These are phyloP conservation scores for Suhomyces pyralidae DNA, from an alignment of 805 yeast species.

Conservation along the genomic window DNA sequence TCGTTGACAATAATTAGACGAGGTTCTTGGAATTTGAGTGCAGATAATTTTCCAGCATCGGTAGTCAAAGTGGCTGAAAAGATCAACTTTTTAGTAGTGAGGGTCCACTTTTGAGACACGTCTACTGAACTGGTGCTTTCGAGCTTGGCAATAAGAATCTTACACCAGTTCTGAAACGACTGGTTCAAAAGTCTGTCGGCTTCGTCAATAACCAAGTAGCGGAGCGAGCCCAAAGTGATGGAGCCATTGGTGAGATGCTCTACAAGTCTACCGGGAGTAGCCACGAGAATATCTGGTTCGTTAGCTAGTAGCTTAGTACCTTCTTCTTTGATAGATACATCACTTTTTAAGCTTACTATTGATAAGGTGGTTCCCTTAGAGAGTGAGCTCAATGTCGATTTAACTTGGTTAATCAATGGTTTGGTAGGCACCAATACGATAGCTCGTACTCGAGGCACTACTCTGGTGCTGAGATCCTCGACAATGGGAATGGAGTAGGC, in stretches of 20 bases:
- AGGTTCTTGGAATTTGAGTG: conserved; percentile 68
- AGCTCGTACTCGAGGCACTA: conserved; percentile 72
- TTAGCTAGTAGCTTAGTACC: conserved; percentile 42
- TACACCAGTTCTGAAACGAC: conserved; percentile 90
- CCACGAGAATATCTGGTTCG: conserved; percentile 64
- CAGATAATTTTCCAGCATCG: conserved; percentile 81
- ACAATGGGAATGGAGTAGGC: conserved; percentile 85
- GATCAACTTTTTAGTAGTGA: conserved; percentile 58
- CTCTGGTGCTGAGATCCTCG: conserved; percentile 58
- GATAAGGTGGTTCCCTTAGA: conserved; percentile 65
- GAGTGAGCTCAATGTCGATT: conserved; percentile 55
- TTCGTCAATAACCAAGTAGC: conserved; percentile 72
- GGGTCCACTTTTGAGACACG: conserved; percentile 31
- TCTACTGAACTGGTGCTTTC: conserved; percentile 14
- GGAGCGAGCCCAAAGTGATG: conserved; percentile 51
- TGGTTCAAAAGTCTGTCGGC: conserved; percentile 83
- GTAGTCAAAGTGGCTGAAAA: conserved; percentile 94
- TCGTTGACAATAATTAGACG: conserved; percentile 71
- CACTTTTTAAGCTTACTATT: conserved; percentile 58
- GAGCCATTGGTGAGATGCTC: conserved; percentile 54
- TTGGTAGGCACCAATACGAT: conserved; percentile 85
- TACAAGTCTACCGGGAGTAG: conserved; percentile 82
- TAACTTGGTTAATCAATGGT: conserved; percentile 82
- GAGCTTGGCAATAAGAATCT: conserved; percentile 45
- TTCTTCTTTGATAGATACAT: conserved; percentile 60